Evolutionary conservation across 1,284 basidiomycete species (phyloP).

Genomic region (Volvariella surrecta): DNA sequence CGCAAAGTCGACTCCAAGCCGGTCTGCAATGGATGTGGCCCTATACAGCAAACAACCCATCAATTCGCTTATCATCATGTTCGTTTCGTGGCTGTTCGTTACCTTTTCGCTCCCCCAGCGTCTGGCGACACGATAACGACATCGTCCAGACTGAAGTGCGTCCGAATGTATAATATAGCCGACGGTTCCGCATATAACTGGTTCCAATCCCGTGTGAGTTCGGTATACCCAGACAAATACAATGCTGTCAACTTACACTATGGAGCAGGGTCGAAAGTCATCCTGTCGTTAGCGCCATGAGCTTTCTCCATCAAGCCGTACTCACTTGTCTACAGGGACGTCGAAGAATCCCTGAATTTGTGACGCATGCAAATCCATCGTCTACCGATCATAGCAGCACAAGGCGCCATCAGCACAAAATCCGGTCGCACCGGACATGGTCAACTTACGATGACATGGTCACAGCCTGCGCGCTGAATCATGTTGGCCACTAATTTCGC

Average conservation of each 20-base stretch:
- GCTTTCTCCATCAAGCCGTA: conserved; percentile 16
- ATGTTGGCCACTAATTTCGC: conserved; percentile 99
- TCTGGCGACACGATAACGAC: conserved; percentile 98
- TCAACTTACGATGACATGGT: conserved; percentile 89
- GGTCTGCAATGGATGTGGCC: conserved; percentile 96
- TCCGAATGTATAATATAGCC: conserved; percentile 90
- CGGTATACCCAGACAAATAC: conserved; percentile 13
- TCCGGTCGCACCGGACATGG: not conserved
- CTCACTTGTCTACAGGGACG: conserved; percentile 99
- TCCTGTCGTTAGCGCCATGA: conserved; percentile 12
- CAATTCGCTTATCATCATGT: conserved; percentile 15
- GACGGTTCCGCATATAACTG: conserved; percentile 98
- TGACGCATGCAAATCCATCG: conserved; percentile 97
- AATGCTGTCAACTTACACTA: conserved; percentile 36
- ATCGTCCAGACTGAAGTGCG: conserved; percentile 82
- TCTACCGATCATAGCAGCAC: conserved; percentile 39
- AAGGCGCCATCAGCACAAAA: conserved; percentile 6
- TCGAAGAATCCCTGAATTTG: conserved; percentile 99
- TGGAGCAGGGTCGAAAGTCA: conserved; percentile 10
- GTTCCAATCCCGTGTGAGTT: conserved; percentile 13
- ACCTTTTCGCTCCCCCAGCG: conserved; percentile 98
- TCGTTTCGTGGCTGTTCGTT: conserved; percentile 15
- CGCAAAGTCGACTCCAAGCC: conserved; percentile 96
- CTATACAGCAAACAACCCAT: conserved; percentile 31
- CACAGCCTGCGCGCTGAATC: conserved; percentile 95